Percentiles rank a stretch among this genome's conserved stretches.
Evolutionary conservation across 176 grass and related monocot genomes (phyloP).

Genomic region (Ensete glaucum): DNA sequence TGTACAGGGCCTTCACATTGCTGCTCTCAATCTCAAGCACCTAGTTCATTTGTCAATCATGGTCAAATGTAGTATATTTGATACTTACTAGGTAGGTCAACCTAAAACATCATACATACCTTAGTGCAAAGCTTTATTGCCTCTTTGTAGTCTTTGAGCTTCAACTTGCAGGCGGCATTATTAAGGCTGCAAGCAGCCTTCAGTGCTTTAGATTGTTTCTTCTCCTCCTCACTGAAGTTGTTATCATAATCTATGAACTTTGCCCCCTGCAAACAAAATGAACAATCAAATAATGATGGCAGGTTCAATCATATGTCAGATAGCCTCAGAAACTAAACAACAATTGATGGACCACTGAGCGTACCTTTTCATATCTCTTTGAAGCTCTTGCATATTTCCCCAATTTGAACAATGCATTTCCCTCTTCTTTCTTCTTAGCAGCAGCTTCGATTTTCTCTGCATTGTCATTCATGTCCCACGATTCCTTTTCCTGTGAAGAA

Average conservation of each 20-base stretch:
- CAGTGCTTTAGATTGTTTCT: constrained; percentile 74
- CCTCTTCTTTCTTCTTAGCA: constrained; percentile 77
- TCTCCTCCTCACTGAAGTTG: constrained; percentile 84
- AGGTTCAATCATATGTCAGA: no score
- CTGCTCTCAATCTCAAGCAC: constrained; percentile 67
- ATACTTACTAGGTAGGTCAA: neutral
- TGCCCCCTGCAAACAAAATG: constrained; percentile 36
- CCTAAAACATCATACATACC: constrained; percentile 24
- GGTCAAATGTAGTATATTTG: neutral
- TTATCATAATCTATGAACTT: constrained; percentile 75
- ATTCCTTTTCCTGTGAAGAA: constrained; percentile 60
- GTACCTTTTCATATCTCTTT: constrained; percentile 79
- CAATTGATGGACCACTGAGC: neutral
- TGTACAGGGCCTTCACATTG: constrained; percentile 19
- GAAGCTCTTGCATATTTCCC: constrained; percentile 60
- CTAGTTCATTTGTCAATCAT: constrained; percentile 11
- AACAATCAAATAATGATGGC: neutral
- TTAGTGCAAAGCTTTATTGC: constrained; percentile 76
- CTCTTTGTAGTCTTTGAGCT: constrained; percentile 85
- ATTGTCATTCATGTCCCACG: constrained; percentile 78
- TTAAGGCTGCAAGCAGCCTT: constrained; percentile 90
- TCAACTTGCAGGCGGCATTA: constrained; percentile 93
- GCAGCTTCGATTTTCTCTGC: constrained; percentile 72
- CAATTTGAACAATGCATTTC: constrained; percentile 73
- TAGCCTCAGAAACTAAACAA: no score